Evolutionary conservation across 1,284 basidiomycete species (phyloP), one percentile per base, ranked within the genome.

Genomic region (Omphalotus olearius): DNA sequence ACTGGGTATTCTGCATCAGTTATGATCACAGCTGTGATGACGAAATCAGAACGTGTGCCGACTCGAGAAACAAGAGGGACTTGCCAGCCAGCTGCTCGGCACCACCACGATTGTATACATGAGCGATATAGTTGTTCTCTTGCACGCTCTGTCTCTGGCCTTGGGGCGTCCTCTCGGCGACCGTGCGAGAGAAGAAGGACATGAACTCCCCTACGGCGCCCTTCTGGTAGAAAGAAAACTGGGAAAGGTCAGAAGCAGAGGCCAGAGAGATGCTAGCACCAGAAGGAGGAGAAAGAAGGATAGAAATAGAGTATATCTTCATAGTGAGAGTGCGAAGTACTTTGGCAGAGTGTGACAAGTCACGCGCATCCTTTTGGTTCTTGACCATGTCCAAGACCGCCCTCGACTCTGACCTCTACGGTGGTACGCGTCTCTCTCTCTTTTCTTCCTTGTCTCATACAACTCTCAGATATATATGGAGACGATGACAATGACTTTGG

Each of bases 1-100:
- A 93, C 90, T 45, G 96, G 97, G 72, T 99, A 99, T 66, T 99
- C 96, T 48, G 90, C 80, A 72, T 98, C 96, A 37, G 93, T 89
- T 62, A 99, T 90, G 64, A 98, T 85, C 54, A 98, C 91, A 46
- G 84, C 96, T 88, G 68, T 2, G 9, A 9, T 10, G 30, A 33
- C 30, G 7, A 33, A 33, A 13, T 33, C 4, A 33, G 30, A 10
- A 13, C 30, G 30, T 10, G 30, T 33, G 13, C 7, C 30, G 30
- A 13, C 30, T 45, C 55, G 30, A 45, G 11, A 47, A 28, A 43
- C 9, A 45, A 35, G 33, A 35, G 33, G 48, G 9, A 72, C 82
- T 47, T 55, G 90, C 91, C 92, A 60, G 87, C 84, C 35, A 94
- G 72, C 61, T 87, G 81, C 63, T 91, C 88, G 10, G 81, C 72